Percentiles rank a stretch among this genome's conserved stretches.
phyloP scores from a whole-genome alignment of 2,329 filamentous ascomycete species.

The Fusarium luffae region DNA sequence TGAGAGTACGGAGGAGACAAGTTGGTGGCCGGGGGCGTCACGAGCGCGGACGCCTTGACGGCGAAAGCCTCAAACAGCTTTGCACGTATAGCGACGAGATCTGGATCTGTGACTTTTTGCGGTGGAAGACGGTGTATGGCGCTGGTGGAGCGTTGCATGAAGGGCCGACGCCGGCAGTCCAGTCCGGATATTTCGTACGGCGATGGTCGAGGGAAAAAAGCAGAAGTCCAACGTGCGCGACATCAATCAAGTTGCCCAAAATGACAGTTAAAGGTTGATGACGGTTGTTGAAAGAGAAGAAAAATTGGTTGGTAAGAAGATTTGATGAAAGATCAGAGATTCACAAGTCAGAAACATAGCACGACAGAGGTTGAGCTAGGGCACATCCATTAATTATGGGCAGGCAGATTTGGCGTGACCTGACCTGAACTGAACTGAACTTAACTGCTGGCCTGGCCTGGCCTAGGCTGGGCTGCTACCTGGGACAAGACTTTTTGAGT shows the following conservation, averaged over 20 bases:
- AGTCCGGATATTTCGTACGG: background rate
- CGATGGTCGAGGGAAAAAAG: background rate
- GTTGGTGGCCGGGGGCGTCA: constrained; percentile 32
- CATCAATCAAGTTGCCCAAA: constrained; percentile 28
- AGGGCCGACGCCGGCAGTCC: constrained; percentile 25
- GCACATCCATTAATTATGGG: constrained; percentile 31
- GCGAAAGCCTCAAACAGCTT: constrained; percentile 25
- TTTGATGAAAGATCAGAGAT: constrained; percentile 17
- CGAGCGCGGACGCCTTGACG: constrained; percentile 30
- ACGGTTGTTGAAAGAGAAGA: background rate
- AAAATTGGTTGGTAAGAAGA: background rate
- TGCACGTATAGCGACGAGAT: constrained; percentile 29
- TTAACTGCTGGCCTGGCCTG: background rate
- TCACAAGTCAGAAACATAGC: constrained; percentile 23
- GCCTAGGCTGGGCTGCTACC: background rate
- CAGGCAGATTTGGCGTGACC: constrained; percentile 32
- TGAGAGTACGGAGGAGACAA: constrained; percentile 27
- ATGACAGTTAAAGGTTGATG: constrained; percentile 5
- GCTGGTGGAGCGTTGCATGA: constrained; percentile 20
- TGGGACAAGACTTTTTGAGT: constrained; percentile 6
- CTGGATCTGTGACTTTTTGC: constrained; percentile 29
- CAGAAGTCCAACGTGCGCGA: background rate
- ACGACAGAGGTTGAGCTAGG: constrained; percentile 21
- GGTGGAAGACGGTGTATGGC: constrained; percentile 18
- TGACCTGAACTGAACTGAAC: background rate